phyloP scores from a whole-genome alignment of 192 early-diverging fungal genomes.

The Coemansia sp. region DNA sequence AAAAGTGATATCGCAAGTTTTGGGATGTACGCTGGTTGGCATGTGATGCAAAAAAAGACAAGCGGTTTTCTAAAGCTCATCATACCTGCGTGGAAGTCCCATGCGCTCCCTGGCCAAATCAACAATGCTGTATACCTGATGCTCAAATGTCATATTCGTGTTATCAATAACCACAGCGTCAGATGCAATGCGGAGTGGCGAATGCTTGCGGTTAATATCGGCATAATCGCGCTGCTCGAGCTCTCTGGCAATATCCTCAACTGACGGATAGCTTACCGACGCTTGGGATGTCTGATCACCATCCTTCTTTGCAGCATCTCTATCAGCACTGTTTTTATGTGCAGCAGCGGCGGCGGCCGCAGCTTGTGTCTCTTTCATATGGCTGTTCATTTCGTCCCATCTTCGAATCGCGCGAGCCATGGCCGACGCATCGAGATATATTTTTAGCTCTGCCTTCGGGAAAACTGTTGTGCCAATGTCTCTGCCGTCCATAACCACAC shows the following conservation, averaged over 20 bases:
- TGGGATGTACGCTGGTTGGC: not conserved
- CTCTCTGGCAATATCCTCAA: constrained; percentile 62
- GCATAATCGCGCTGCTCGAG: constrained; percentile 65
- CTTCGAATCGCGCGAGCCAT: constrained; percentile 67
- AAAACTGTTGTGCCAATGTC: constrained; percentile 78
- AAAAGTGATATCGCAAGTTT: not conserved
- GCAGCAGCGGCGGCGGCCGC: not conserved
- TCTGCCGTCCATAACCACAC: constrained; percentile 83
- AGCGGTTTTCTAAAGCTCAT: constrained; percentile 13
- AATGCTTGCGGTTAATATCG: constrained; percentile 63
- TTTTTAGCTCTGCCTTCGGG: constrained; percentile 73
- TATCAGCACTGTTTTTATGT: constrained; percentile 1
- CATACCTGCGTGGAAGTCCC: constrained; percentile 40
- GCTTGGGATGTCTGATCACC: not conserved
- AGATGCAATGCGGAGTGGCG: constrained; percentile 67
- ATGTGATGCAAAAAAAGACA: not conserved
- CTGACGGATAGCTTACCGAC: constrained; percentile 26
- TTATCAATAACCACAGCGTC: constrained; percentile 77
- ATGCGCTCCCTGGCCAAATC: constrained; percentile 56
- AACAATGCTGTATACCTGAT: constrained; percentile 66
- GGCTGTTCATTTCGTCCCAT: constrained; percentile 59
- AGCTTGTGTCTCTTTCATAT: constrained; percentile 3
- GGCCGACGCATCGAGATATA: constrained; percentile 69
- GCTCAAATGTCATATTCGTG: constrained; percentile 63
- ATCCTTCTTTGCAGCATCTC: not conserved